Base-by-base conservation (phyloP, 148 eudicot genomes). In the Vaccinium myrtillus region DNA sequence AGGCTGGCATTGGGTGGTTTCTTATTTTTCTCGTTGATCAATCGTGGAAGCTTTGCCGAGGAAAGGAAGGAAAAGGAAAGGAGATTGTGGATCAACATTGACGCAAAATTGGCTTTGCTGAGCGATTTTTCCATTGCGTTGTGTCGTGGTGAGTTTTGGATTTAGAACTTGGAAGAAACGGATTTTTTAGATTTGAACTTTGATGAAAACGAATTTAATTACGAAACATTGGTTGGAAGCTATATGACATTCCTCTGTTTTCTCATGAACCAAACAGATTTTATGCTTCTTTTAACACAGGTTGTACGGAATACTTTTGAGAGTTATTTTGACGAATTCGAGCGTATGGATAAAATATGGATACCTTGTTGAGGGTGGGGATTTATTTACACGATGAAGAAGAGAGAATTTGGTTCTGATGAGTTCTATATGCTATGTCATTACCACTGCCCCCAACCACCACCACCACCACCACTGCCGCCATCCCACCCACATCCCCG, bases 101-200 rank as follows among this genome's bases (percentile, higher is more conserved):
- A 27, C 76, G 51, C 43, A 16, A 50, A 5, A 16, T 50, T 69
- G 32, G 74, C 32, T 14, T 16, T 19, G 75, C 18, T 48, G 12
- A 67, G 2, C 25, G 71, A 82, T 51, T 67, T 51, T 67, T 69
- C 27, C 11, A 25, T 82, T 82, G 63, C 65, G 77, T 82, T 30
- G 12, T 11, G 46, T 19, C 8, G 63, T 32, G 77, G 84, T 53
- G 84, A 71, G 78, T 27, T 56, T 36, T 71, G 51, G 76, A 21
- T 61, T 65, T 8, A 5, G 46, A 43, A 43, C 6, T 43, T 77
- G 32, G 32, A 23, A 11, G 58, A 48, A 49, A n/a, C 32, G 55
- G 8, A 51, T 11, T 51, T 51, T 43, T 43, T 43, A 4, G 5
- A 43, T 43, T 43, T 43, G 46, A 43, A 43, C 46, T 43, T 65